Evolutionary conservation across 768 basidiomycete genomes (phyloP).

Genomic region (Hygrocybe coccinea): DNA sequence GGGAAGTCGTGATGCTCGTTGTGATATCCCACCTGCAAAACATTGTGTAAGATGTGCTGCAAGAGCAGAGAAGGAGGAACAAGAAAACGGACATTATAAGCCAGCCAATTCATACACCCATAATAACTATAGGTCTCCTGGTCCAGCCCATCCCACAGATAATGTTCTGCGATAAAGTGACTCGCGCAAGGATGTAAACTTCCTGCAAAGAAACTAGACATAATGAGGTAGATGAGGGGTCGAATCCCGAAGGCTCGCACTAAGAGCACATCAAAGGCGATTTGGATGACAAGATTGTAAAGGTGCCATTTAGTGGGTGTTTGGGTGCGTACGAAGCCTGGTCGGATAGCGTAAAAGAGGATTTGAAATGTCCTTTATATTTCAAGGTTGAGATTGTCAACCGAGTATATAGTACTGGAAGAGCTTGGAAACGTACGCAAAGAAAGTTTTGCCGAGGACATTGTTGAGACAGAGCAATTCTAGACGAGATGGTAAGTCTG

Average conservation of each 20-base stretch:
- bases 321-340: slow-evolving; percentile 86
- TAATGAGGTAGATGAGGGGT: slow-evolving; percentile 75
- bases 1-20: slow-evolving; percentile 99
- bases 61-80: background rate
- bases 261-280: slow-evolving; percentile 68
- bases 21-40: slow-evolving; percentile 85
- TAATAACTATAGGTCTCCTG: slow-evolving; percentile 99
- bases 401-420: background rate
- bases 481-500: slow-evolving; percentile 83
- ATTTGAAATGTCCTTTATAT: slow-evolving; percentile 88
- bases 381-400: background rate
- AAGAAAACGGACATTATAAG: slow-evolving; percentile 74
- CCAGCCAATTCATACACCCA: slow-evolving; percentile 80
- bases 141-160: slow-evolving; percentile 84
- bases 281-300: slow-evolving; percentile 65
- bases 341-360: slow-evolving; percentile 94
- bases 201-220: slow-evolving; percentile 93
- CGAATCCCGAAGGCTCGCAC: slow-evolving; percentile 38
- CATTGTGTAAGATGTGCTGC: slow-evolving; percentile 5
- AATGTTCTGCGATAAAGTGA: slow-evolving; percentile 98
- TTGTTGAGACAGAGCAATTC: slow-evolving; percentile 88
- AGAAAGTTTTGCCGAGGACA: slow-evolving; percentile 96
- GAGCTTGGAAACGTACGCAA: slow-evolving; percentile 59
- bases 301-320: slow-evolving; percentile 79
- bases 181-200: slow-evolving; percentile 93